Conservation (phyloP, 1,284 basidiomycete species). For the Pseudomicrostroma phylloplanum region DNA sequence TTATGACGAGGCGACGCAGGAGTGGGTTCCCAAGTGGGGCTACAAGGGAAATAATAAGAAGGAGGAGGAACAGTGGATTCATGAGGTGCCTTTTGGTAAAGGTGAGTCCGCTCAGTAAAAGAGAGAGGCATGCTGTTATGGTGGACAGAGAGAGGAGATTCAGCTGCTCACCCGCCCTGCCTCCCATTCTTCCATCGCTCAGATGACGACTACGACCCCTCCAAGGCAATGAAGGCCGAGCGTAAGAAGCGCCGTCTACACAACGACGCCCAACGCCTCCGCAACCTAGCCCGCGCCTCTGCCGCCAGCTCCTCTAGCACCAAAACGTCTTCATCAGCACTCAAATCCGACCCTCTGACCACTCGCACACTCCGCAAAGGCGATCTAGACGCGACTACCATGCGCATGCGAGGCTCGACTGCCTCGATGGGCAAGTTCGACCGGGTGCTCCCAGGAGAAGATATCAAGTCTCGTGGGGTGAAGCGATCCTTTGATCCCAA, state of each 20-base stretch:
- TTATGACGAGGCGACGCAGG: constrained; percentile 91
- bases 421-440: constrained; percentile 86
- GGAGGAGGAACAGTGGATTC: constrained; percentile 81
- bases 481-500: constrained; percentile 84
- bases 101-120: too few species aligned
- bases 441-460: constrained; percentile 79
- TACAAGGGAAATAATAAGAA: constrained; percentile 72
- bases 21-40: constrained; percentile 91
- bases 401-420: constrained; percentile 74
- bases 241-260: constrained; percentile 75
- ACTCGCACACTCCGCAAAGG: constrained; percentile 56
- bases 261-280: constrained; percentile 73
- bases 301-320: constrained; percentile 13
- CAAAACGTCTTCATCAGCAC: constrained; percentile 16
- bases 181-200: constrained; percentile 36
- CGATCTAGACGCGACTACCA: constrained; percentile 71
- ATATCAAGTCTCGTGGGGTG: constrained; percentile 63
- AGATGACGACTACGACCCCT: constrained; percentile 68
- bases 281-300: constrained; percentile 63
- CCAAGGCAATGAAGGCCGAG: constrained; percentile 65
- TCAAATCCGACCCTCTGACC: constrained; percentile 11
- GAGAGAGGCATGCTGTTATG: too few species aligned
- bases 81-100: constrained; percentile 77
- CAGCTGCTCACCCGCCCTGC: constrained; percentile 7
- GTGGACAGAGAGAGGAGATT: neutral